These are phyloP conservation scores for Rhododendron henanense DNA, from an alignment of 148 eudicot species.

Conservation along the genomic window DNA sequence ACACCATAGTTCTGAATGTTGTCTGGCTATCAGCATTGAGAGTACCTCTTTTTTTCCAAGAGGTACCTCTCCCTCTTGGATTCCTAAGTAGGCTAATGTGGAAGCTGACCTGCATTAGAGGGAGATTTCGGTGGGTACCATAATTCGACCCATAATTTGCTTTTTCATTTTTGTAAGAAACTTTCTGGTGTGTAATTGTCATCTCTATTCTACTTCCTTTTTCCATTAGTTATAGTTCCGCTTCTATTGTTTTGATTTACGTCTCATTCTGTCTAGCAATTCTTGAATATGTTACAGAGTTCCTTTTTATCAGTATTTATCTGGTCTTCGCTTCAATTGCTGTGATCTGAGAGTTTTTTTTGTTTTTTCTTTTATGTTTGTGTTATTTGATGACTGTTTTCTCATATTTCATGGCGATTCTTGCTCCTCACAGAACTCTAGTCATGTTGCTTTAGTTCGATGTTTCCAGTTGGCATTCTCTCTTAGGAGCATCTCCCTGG, in stretches of 20 bases:
- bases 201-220: background rate
- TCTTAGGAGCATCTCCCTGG: conserved; percentile 64
- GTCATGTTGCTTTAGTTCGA: conserved; percentile 62
- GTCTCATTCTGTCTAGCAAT: background rate
- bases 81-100: conserved; percentile 2
- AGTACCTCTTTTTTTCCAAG: background rate
- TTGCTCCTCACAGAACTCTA: conserved; percentile 55
- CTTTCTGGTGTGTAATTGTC: conserved; percentile 2
- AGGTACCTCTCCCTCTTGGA: conserved; percentile 5
- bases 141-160: background rate
- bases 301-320: background rate
- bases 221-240: background rate
- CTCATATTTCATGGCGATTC: conserved; percentile 7
- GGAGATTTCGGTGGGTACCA: background rate
- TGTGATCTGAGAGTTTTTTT: background rate
- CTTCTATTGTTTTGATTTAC: background rate
- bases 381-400: background rate
- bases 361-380: background rate
- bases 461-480: conserved; percentile 89
- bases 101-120: background rate
- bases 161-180: background rate
- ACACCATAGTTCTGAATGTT: background rate
- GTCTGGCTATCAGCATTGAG: background rate
- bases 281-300: background rate
- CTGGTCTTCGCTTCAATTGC: background rate